A percentile compares a stretch with the other conserved stretches of the same genome.
phyloP scores from a whole-genome alignment of 202 grass and related monocot species.

The Digitaria exilis region DNA sequence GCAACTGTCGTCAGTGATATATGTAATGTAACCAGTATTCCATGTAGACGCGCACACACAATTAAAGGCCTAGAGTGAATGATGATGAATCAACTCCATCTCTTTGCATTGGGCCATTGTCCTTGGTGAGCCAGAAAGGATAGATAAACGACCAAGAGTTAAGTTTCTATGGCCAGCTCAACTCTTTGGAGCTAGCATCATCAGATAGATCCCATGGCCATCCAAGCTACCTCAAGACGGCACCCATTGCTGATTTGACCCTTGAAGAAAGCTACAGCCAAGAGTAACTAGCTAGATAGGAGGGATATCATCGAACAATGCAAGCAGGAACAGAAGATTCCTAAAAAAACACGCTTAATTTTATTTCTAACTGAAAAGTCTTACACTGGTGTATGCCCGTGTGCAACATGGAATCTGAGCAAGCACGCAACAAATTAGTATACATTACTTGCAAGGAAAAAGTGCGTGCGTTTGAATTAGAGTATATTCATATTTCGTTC shows the following conservation, averaged over 20 bases:
- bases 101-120: neutral
- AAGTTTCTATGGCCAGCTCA: neutral
- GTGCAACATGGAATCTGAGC: neutral
- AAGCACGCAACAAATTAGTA: slow-evolving; percentile 11
- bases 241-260: neutral
- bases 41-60: neutral
- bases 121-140: slow-evolving; percentile 4
- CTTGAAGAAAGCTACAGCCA: neutral
- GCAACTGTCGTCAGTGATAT: neutral
- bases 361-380: too few species aligned
- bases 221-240: slow-evolving; percentile 19
- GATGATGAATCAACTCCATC: neutral
- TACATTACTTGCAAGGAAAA: neutral
- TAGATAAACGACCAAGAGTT: neutral
- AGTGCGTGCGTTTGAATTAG: neutral
- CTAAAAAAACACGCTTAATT: too few species aligned
- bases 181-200: neutral
- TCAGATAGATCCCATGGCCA: neutral
- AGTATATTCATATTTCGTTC: neutral
- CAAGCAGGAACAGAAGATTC: too few species aligned
- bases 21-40: neutral
- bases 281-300: neutral
- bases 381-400: too few species aligned
- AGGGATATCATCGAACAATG: neutral
- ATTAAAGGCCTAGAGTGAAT: too few species aligned